These are phyloP conservation scores for Carex scoparia DNA, from an alignment of 176 grass and related monocot species.

Conservation along the genomic window DNA sequence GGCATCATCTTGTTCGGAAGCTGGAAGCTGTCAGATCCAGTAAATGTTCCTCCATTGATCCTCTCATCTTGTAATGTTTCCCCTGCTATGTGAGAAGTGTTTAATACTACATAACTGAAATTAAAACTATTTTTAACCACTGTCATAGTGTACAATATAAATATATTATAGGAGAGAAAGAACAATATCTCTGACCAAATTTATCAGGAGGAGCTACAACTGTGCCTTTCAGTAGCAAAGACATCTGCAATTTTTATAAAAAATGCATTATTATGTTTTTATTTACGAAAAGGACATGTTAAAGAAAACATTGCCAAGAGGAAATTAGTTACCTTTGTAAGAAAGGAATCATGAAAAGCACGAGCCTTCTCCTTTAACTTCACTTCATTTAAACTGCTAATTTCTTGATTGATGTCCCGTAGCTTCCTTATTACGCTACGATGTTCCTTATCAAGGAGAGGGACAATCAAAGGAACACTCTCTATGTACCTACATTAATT, in stretches of 20 bases:
- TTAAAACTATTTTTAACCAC: conserved; percentile 17
- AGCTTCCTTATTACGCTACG: conserved; percentile 54
- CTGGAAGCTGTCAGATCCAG: conserved; percentile 74
- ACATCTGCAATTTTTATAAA: conserved; percentile 50
- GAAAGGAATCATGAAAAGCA: conserved; percentile 84
- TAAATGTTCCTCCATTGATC: conserved; percentile 72
- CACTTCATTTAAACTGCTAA: conserved; percentile 59
- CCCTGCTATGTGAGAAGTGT: conserved; percentile 42
- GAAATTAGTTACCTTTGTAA: conserved; percentile 58
- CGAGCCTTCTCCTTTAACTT: conserved; percentile 82
- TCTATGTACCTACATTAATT: conserved; percentile 62
- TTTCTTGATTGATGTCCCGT: conserved; percentile 62
- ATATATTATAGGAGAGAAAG: conserved; percentile 29
- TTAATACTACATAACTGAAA: conserved; percentile 23
- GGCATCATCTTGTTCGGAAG: conserved; percentile 96
- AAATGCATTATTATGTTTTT: neutral
- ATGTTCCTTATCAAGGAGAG: conserved; percentile 83
- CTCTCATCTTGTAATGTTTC: conserved; percentile 83
- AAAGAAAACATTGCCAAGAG: neutral
- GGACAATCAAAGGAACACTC: conserved; percentile 78
- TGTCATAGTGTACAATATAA: conserved; percentile 5
- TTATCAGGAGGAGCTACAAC: conserved; percentile 95
- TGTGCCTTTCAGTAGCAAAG: conserved; percentile 94
- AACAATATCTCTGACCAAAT: conserved; percentile 53
- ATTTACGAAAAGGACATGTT: conserved; percentile 7